These are phyloP conservation scores for Apiospora sp. DNA, from an alignment of 2,329 filamentous ascomycete species.

Conservation along the genomic window DNA sequence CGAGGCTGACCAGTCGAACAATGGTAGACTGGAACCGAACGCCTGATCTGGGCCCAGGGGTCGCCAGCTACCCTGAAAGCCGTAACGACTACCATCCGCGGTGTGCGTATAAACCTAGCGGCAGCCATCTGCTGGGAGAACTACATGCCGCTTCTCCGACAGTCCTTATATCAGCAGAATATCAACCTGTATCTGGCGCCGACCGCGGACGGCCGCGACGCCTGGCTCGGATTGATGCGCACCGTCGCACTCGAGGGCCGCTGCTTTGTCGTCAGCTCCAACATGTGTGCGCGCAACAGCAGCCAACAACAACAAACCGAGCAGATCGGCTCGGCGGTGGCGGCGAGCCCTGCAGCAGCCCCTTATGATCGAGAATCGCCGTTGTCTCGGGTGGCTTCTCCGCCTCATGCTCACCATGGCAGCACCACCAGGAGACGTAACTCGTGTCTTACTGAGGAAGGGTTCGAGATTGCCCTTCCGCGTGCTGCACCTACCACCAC, in stretches of 20 bases:
- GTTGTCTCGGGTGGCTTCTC: not conserved
- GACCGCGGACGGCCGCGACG: constrained; percentile 83
- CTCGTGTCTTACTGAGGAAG: constrained; percentile 55
- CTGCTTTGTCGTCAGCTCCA: constrained; percentile 85
- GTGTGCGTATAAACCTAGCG: constrained; percentile 80
- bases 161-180: constrained; percentile 87
- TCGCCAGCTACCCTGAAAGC: constrained; percentile 80
- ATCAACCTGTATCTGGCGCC: constrained; percentile 92
- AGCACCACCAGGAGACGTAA: constrained; percentile 38
- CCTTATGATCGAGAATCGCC: not conserved
- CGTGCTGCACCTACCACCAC: constrained; percentile 27
- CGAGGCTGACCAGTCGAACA: not conserved
- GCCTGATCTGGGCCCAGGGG: constrained; percentile 89
- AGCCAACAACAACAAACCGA: constrained; percentile 60
- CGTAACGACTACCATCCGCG: constrained; percentile 80
- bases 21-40: constrained; percentile 75
- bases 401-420: constrained; percentile 11
- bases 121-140: constrained; percentile 97
- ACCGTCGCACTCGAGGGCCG: constrained; percentile 84
- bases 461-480: constrained; percentile 56
- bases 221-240: constrained; percentile 84
- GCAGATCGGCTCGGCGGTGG: constrained; percentile 48
- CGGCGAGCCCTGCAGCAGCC: not conserved
- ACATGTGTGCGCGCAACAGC: constrained; percentile 75
- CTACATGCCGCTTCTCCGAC: constrained; percentile 77